Conservation (phyloP, 768 basidiomycete genomes). For the Lactarius hengduanensis region DNA sequence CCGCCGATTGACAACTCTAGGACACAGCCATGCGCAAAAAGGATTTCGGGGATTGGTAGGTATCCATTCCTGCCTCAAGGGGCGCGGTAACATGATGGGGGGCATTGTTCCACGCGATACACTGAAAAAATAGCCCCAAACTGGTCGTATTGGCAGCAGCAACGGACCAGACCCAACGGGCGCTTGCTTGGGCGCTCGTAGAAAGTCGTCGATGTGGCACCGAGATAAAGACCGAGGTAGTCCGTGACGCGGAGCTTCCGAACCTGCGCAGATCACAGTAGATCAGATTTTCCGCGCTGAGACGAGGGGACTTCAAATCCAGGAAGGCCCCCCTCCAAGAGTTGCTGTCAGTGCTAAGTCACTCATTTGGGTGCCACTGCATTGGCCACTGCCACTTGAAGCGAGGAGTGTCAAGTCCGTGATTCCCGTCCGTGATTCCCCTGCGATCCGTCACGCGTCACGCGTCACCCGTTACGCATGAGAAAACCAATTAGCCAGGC, state of each 20-base stretch:
- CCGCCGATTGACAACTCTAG: background rate
- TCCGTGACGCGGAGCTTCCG: background rate
- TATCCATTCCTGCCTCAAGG: background rate
- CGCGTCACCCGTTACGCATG: background rate
- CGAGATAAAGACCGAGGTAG: background rate
- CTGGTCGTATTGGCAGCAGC: background rate
- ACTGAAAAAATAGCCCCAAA: background rate
- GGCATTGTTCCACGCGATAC: background rate
- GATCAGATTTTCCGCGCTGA: background rate
- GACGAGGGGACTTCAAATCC: background rate
- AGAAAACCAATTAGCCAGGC: background rate
- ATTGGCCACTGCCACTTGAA: too few relatives aligned
- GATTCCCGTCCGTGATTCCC: background rate
- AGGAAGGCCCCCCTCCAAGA: background rate
- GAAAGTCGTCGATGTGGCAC: too few relatives aligned
- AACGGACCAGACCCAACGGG: background rate
- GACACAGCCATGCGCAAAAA: background rate
- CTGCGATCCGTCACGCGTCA: too few relatives aligned
- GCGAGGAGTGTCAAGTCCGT: background rate
- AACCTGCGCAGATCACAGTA: background rate
- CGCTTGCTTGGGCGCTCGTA: background rate
- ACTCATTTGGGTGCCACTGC: background rate
- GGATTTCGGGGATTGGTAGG: background rate
- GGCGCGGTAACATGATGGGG: background rate
- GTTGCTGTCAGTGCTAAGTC: too few relatives aligned